Evolutionary conservation across 2,329 filamentous ascomycete genomes (phyloP), one percentile per base, ranked within the genome.

Genomic region (Microdochium paspali): DNA sequence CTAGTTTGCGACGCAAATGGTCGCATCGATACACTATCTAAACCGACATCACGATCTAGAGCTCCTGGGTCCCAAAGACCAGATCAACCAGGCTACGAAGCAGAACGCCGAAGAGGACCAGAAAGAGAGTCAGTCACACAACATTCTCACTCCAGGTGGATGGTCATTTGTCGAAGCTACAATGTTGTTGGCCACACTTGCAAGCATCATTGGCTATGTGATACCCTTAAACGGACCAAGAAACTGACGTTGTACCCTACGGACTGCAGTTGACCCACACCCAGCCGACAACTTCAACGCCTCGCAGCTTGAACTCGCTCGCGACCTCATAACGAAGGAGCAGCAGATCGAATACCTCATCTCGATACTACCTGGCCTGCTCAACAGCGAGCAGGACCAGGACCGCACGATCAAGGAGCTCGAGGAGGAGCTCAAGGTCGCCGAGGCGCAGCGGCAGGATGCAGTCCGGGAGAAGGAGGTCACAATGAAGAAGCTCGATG

Each of bases 331-430:
- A 49, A 64, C 86, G 49, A 89, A 90, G 59, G 84, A 90, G 57
- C 86, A 90, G 67, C 85, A 91, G 67, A 89, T 93, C 51, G 87
- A 93, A 63, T 73, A 79, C 42, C 69, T 93, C 44, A 86, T 91
- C 49, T 84, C 82, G 15, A 79, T 76, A 21, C 72, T 94, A 2
- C 88, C 88, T 0, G 88, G 88, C 0, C 70, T 93, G 21, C 84
- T 88, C 42, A 87, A 83, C 52, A 91, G 84, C 58, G 85, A 91
- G 62, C 73, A 77, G 52, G 84, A 90, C 58, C 88, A 94, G 64
- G 77, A 86, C 60, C 73, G 76, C 53, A 76, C 78, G 49, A 82
- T 86, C 49, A 74, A 71, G 55, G 79, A 82, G 50, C 64, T 86
- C 21, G 82, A 85, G 56, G 77, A 80, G 51, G 81, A 85, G 54